Base-by-base conservation (phyloP, 2,329 filamentous ascomycete species). In the Alternaria triticimaculans region DNA sequence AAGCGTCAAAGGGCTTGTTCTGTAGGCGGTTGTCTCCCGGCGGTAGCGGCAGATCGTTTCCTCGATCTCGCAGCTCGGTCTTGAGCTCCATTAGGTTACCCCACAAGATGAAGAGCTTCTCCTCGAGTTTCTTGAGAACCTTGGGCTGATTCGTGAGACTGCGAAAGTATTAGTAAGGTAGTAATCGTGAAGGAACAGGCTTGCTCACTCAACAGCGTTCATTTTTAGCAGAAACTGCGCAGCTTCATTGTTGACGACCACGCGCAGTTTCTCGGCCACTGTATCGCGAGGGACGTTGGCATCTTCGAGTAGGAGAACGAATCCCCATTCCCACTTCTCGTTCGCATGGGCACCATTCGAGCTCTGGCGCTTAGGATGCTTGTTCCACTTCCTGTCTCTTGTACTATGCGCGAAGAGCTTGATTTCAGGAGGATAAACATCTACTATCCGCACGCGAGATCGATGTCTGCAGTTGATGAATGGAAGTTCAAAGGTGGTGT, bases 81-180 rank as follows among this genome's bases (percentile, higher is more conserved):
- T 79, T 79, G 23, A 77, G 54, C 49, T 78, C 77, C 18, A 71
- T 65, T 1, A 97, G 83, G 64, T 97, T 88, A 2, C 95, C 95
- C 94, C 95, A 98, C 2, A 97, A 83, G 37, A 88, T 82, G 75
- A 90, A 95, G 59, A 97, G 83, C 70, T 87, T 89, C 69, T 96
- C 88, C 55, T 88, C 86, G 5, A 97, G 80, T 7, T 77, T 66
- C 4, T 72, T 76, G 1, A 96, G 81, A 1, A 80, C 73, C 0
- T 77, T 55, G 3, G 79, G 70, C 48, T 68, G 91, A n/a, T 79
- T 75, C 20, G 84, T 85, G 33, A 97, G 84, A 77, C 89, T 88
- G 46, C 12, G 21, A n/a, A 23, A 9, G 43, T 26, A 49, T 73
- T 28, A 75, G 65, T 45, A 18, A 18, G n/a, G 23, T 20, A 23